Evolutionary conservation across 116 monocot species (phyloP), one percentile per base, ranked within the genome.

Genomic region (Phalaenopsis hybrid): DNA sequence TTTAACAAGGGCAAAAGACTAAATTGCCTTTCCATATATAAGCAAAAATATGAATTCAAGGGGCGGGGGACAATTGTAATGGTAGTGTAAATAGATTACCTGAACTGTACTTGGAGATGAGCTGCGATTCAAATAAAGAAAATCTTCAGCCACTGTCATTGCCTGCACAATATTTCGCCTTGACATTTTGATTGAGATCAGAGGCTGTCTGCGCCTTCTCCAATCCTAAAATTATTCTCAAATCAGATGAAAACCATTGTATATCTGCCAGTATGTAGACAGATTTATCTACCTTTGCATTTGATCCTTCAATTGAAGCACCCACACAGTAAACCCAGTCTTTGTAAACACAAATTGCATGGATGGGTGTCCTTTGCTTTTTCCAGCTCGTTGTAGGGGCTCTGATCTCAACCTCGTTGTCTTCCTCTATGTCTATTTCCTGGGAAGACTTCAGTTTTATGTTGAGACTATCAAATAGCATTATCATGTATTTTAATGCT

Each of bases 111-210:
- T 93, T 55, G 91, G 89, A 85, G 85, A 92, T 85, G 87, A 92
- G 79, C 78, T 88, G 81, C 85, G 84, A 74, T 61, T 93, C 83
- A 98, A 81, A 81, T 98, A 98, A 50, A 98, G 84, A 74, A 98
- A 98, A 79, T 98, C 98, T 68, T 94, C 98, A 23, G 91, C 89
- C 69, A 95, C 87, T 51, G 81, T 86, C 95, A 97, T 97, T 82
- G 91, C 86, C 70, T 87, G 89, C 15, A 98, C 88, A 57, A 20
- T 83, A 63, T 81, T 83, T 76, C 89, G 88, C 77, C 79, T 92
- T 21, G 84, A 72, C 87, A 89, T 86, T 31, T 79, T 52, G 67
- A 95, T 79, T 51, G 84, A 86, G 80, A 88, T 76, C 43, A 83
- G 75, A 28, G 98, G 86, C 55, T 81, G 84, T 80, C 76, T 85